phyloP scores from a whole-genome alignment of 257 asterid species.

The Galeopsis tetrahit region DNA sequence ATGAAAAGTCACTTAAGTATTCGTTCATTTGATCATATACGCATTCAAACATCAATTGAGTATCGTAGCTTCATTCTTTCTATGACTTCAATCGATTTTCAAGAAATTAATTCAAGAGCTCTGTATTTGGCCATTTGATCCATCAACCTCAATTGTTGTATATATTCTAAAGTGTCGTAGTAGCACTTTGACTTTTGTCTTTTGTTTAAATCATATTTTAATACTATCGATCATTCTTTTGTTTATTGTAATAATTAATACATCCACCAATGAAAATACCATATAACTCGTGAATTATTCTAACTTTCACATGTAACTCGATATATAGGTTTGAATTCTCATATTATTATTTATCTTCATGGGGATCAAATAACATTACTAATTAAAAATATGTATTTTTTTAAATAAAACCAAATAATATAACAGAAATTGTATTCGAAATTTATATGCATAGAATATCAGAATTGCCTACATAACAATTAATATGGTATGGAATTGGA shows the following conservation, averaged over 20 bases:
- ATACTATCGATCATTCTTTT: no score
- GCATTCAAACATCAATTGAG: slow-evolving; percentile 37
- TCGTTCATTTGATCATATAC: slow-evolving; percentile 24
- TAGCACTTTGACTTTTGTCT: background rate
- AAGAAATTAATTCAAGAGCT: slow-evolving; percentile 35
- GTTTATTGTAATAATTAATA: no score
- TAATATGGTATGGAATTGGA: no score
- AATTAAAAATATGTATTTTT: no score
- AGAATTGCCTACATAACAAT: no score
- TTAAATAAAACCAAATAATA: no score
- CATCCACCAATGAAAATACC: no score
- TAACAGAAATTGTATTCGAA: background rate
- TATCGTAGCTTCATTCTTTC: slow-evolving; percentile 11
- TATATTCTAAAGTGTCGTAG: slow-evolving; percentile 4
- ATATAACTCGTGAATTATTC: no score
- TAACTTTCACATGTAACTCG: no score
- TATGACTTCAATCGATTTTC: slow-evolving; percentile 29
- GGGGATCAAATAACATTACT: no score
- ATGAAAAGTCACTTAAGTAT: slow-evolving; percentile 34
- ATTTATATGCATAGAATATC: background rate
- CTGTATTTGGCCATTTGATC: slow-evolving; percentile 48
- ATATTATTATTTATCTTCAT: no score
- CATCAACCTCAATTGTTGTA: slow-evolving; percentile 33
- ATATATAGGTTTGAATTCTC: no score
- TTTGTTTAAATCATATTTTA: background rate